A percentile compares a stretch with the other conserved stretches of the same genome.
phyloP scores from a whole-genome alignment of 495 filamentous ascomycete species.

The Talaromyces nanjingensis region DNA sequence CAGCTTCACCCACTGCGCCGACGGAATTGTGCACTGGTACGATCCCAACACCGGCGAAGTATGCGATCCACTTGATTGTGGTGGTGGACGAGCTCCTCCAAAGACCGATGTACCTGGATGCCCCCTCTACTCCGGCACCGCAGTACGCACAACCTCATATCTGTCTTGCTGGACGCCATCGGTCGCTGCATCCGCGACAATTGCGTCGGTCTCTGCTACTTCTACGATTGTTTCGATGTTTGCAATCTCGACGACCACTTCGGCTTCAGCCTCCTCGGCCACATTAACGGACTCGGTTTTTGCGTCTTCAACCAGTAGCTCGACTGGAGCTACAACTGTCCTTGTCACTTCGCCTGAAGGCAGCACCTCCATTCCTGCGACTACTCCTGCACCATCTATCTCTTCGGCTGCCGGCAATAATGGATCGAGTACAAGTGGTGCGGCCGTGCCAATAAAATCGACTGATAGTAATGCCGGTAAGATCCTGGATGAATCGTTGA shows the following conservation, averaged over 20 bases:
- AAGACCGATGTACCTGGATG: slow-evolving; percentile 57
- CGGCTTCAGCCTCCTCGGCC: slow-evolving; percentile 12
- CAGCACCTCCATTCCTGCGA: slow-evolving; percentile 9
- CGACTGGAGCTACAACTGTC: slow-evolving; percentile 13
- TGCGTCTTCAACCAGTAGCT: slow-evolving; percentile 13
- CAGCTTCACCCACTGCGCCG: slow-evolving; percentile 20
- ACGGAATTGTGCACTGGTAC: slow-evolving; percentile 43
- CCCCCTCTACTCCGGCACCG: slow-evolving; percentile 48
- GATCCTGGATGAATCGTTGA: slow-evolving; percentile 10
- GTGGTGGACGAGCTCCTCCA: slow-evolving; percentile 54
- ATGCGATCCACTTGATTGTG: slow-evolving; percentile 56
- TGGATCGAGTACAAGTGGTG: not conserved
- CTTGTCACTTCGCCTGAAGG: not conserved
- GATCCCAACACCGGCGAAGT: slow-evolving; percentile 52
- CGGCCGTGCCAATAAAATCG: slow-evolving; percentile 9
- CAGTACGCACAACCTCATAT: slow-evolving; percentile 35
- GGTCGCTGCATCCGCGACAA: slow-evolving; percentile 7
- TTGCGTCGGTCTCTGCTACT: not conserved
- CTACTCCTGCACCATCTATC: slow-evolving; percentile 10
- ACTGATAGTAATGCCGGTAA: slow-evolving; percentile 13
- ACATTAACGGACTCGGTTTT: slow-evolving; percentile 9
- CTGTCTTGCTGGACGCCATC: slow-evolving; percentile 27
- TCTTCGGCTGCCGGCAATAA: slow-evolving; percentile 6
- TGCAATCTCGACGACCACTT: slow-evolving; percentile 6
- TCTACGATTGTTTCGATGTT: not conserved